Base-by-base conservation (phyloP, 352 stramenopile genomes). In the Phytopythium mirpurense region DNA sequence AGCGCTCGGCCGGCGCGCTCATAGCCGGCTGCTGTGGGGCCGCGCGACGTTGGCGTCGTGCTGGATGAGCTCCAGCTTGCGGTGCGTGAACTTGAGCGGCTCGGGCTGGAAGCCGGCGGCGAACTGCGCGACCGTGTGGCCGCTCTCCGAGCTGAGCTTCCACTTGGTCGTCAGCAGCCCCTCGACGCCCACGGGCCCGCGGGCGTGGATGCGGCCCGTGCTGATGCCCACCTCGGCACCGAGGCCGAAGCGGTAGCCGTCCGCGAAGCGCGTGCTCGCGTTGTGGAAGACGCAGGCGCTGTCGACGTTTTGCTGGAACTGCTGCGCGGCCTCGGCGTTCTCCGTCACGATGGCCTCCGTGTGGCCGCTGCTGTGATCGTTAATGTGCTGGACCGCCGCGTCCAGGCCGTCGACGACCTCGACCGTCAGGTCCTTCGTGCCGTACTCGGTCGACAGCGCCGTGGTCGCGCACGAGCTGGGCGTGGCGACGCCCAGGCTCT, bases 251-350 rank as follows among this genome's bases (percentile, higher is more conserved):
- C 96, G 85, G 67, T 96, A 99, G 23, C 97, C 97, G 74, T 99
- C 96, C 21, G 95, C 91, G 59, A 93, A 94, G 18, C 92, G 86
- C 47, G 96, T 99, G 42, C 91, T 98, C 31, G 93, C 94, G 66
- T 99, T 99, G 77, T 98, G 94, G 78, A 99, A 99, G 23, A 99
- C 96, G 64, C 94, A 98, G 21, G 96, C 96, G 42, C 90, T 97
- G 85, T 98, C 96, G 14, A 99, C 83, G 58, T 83, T 73, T 51
- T 85, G 69, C 57, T 88, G 76, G 57, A 94, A 92, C 47, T 67
- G 54, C 43, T 74, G 57, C 3, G 92, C 96, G 5, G 70, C 83
- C 14, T 67, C 73, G 21, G 75, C 60, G 57, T 98, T 86, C 47
- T 97, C 90, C 32, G 94, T 98, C 19, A 99, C 86, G 62, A 99